These are phyloP conservation scores for Albizia julibrissin DNA, from an alignment of 306 rosid species.

Conservation along the genomic window DNA sequence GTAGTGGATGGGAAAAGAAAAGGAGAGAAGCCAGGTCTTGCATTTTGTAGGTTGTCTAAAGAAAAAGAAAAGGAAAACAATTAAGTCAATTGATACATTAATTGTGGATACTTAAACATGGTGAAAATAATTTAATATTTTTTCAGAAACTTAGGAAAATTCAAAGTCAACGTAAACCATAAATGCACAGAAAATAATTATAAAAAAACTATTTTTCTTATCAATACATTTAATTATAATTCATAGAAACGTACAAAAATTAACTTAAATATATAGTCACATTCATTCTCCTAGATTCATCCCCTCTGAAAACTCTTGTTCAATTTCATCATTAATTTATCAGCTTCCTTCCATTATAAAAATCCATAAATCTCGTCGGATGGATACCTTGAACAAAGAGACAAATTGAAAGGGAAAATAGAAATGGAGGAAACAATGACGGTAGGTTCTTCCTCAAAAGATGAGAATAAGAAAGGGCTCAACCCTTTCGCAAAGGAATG, in stretches of 20 bases:
- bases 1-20: too few species aligned
- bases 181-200: not conserved
- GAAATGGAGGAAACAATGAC: not conserved
- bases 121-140: not conserved
- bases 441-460: not conserved
- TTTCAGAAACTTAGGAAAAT: not conserved
- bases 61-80: not conserved
- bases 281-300: not conserved
- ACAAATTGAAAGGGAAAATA: not conserved
- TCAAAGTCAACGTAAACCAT: not conserved
- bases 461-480: not conserved
- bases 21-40: too few species aligned
- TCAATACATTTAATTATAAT: not conserved
- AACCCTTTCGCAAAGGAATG: not conserved
- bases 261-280: not conserved
- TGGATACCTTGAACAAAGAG: not conserved
- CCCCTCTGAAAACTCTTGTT: not conserved
- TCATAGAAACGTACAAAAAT: not conserved
- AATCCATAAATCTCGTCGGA: not conserved
- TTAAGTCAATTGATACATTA: not conserved
- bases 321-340: not conserved
- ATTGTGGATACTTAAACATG: not conserved
- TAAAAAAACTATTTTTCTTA: not conserved
- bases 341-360: not conserved
- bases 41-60: too few species aligned